Conservation (phyloP, 176 grass and related monocot genomes). For the bread wheat (Triticum aestivum) region DNA sequence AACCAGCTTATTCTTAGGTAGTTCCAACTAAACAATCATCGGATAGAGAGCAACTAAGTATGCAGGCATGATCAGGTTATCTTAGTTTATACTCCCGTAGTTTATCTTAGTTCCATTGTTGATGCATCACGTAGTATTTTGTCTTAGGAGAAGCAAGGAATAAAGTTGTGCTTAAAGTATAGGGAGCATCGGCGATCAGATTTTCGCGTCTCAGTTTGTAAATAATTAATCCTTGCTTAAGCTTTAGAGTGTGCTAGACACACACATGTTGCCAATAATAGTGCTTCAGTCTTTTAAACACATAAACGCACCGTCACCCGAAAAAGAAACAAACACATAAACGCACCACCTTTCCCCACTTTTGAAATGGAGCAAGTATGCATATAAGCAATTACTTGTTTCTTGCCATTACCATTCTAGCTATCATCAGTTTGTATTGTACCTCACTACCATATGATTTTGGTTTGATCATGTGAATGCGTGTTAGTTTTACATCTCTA, state of each 20-base stretch:
- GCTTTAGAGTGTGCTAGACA: too few relatives aligned
- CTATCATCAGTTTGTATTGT: background rate
- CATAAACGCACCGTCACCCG: too few relatives aligned
- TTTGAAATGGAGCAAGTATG: too few relatives aligned
- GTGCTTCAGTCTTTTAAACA: too few relatives aligned
- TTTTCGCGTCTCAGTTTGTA: background rate
- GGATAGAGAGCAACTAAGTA: background rate
- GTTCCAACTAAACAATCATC: too few relatives aligned
- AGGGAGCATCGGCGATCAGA: background rate
- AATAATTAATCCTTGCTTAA: too few relatives aligned
- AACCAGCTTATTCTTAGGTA: too few relatives aligned
- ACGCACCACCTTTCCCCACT: too few relatives aligned
- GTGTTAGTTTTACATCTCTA: too few relatives aligned
- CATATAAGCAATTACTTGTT: background rate
- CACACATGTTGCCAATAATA: too few relatives aligned
- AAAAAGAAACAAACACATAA: too few relatives aligned
- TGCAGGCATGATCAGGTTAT: background rate
- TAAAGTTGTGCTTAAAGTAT: slow-evolving; percentile 20
- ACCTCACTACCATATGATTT: background rate
- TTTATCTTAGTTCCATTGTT: background rate
- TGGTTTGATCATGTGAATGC: background rate
- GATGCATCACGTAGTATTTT: background rate
- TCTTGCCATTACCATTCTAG: too few relatives aligned
- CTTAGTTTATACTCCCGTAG: background rate
- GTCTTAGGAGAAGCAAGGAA: slow-evolving; percentile 44